phyloP scores from a whole-genome alignment of 768 basidiomycete species.

The Boletus reticulatus region DNA sequence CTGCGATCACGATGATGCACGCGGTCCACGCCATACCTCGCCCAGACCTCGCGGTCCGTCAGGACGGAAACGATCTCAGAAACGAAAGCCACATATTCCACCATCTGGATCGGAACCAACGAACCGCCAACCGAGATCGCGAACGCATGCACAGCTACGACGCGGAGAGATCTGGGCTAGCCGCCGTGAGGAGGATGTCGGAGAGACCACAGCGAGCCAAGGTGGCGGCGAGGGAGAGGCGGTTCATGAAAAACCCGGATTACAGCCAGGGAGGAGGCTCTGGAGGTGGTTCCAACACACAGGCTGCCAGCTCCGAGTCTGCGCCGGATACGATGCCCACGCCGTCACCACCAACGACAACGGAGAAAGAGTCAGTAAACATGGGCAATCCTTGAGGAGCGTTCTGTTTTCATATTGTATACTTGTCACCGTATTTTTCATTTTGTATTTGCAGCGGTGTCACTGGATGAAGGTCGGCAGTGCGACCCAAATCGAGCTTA shows the following conservation, averaged over 20 bases:
- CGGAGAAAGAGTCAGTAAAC: not conserved
- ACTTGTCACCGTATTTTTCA: not conserved
- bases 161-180: not conserved
- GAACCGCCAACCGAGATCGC: slow-evolving; percentile 18
- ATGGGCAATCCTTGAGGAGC: too few species aligned
- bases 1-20: slow-evolving; percentile 25
- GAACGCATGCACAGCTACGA: not conserved
- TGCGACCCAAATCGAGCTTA: slow-evolving; percentile 1
- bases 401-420: too few species aligned
- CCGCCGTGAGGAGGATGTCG: not conserved
- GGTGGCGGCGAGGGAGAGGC: slow-evolving; percentile 4
- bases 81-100: slow-evolving; percentile 26
- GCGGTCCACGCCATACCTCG: slow-evolving; percentile 21
- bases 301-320: slow-evolving; percentile 2
- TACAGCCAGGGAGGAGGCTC: slow-evolving; percentile 22
- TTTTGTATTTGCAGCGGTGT: not conserved
- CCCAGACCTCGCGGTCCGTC: slow-evolving; percentile 20
- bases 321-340: slow-evolving; percentile 9
- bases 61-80: slow-evolving; percentile 13
- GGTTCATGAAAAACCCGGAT: slow-evolving; percentile 25
- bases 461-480: not conserved
- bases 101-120: slow-evolving; percentile 30
- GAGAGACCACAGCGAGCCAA: not conserved
- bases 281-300: not conserved
- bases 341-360: slow-evolving; percentile 6